Conservation (phyloP, 768 basidiomycete species). For the Collybiopsis confluens region DNA sequence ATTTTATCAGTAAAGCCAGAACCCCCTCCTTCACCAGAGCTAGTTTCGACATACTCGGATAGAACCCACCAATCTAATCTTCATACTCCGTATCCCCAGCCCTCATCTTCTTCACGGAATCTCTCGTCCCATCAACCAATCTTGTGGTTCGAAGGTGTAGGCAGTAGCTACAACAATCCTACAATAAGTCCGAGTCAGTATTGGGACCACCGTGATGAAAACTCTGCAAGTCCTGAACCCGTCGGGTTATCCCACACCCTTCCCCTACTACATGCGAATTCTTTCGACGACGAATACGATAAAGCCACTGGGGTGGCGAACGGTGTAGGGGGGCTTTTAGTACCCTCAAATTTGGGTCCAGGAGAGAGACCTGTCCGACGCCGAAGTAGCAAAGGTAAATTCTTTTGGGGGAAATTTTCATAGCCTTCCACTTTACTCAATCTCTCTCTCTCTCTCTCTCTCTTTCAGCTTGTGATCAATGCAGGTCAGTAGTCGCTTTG, state of each 20-base stretch:
- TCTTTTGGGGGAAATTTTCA: too few species aligned
- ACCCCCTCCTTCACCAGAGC: constrained; percentile 38
- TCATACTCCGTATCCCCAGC: constrained; percentile 22
- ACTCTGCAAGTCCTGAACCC: not conserved
- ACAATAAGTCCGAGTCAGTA: not conserved
- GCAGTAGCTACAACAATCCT: not conserved
- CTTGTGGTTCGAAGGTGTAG: not conserved
- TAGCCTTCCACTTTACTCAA: not conserved
- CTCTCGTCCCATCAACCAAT: constrained; percentile 21
- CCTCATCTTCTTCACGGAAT: constrained; percentile 30
- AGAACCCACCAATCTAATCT: constrained; percentile 36
- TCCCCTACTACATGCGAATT: constrained; percentile 24
- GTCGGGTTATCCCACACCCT: not conserved
- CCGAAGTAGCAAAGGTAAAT: constrained; percentile 71
- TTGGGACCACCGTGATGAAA: not conserved
- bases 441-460: constrained; percentile 6
- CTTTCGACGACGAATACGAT: constrained; percentile 61
- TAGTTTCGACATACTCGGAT: constrained; percentile 27
- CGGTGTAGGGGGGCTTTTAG: constrained; percentile 16
- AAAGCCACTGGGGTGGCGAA: constrained; percentile 48
- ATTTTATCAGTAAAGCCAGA: constrained; percentile 34
- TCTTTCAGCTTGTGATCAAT: constrained; percentile 75
- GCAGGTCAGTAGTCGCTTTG: constrained; percentile 24
- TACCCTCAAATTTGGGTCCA: constrained; percentile 15
- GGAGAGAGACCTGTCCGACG: constrained; percentile 55